Base-by-base conservation (phyloP, 2,329 filamentous ascomycete genomes). In the Colletotrichum neosansevieriae region DNA sequence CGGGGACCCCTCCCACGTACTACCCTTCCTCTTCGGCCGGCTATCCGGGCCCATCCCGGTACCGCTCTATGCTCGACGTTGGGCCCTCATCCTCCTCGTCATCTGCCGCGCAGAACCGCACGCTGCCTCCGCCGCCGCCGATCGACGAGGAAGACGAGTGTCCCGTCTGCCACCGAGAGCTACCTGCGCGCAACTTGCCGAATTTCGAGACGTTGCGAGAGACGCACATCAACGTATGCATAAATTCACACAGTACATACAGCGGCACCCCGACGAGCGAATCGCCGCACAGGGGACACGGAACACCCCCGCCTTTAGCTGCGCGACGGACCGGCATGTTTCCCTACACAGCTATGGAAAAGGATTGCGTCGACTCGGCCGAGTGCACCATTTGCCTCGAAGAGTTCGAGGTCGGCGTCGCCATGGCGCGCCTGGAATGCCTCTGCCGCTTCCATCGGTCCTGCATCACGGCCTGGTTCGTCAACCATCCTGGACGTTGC, bases 91-190 rank as follows among this genome's bases (percentile, higher is more conserved):
- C 79, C 3, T 79, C 77, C 3, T 74, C 78, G 10, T 78, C 81
- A 3, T 80, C 80, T 2, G 78, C 79, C 4, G 42, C 42, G n/a
- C 74, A 77, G 17, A 81, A 77, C 44, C 81, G 79, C 24, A 80
- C 78, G 32, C 74, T 79, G 42, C 82, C 80, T 1, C 82, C 80
- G 2, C 82, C 80, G 4, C 83, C 82, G 11, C 84, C 85, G 63
- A 84, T 87, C 73, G 82, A 84, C 6, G 92, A 94, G 76, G 92
- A 94, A 75, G 92, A 94, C 75, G 91, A 93, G 73, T 95, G 92
- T 70, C 92, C 92, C 0, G 86, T 94, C 50, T 95, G 92, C 73
- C 91, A 92, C 74, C 80, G 83, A 42, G 91, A 94, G 78, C 83
- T 94, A 3, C 91, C 92, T 0, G 85, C 88, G 2, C 81, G 83